Percentiles rank a stretch among this genome's conserved stretches.
These are phyloP conservation scores for Lathyrus sativus DNA, from an alignment of 306 rosid genomes.

Conservation along the genomic window DNA sequence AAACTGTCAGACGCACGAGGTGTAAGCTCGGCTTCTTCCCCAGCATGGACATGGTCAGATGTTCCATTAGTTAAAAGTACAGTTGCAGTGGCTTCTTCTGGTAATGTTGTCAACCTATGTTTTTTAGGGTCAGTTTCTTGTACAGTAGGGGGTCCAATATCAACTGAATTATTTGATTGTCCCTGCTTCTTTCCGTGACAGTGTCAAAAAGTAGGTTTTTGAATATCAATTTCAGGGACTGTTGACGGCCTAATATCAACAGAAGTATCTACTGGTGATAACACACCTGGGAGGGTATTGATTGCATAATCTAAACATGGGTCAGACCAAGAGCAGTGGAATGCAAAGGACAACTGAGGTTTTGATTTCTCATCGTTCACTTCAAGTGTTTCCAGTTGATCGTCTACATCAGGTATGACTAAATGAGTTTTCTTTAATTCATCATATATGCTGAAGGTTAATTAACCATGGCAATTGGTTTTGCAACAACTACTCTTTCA, in stretches of 20 bases:
- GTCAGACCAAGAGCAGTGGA: conserved; percentile 80
- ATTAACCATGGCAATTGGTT: too few species aligned
- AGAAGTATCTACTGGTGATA: conserved; percentile 62
- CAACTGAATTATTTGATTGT: conserved; percentile 20
- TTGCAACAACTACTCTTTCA: too few species aligned
- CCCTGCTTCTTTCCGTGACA: conserved; percentile 15
- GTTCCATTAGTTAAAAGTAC: too few species aligned
- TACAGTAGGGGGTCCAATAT: too few species aligned
- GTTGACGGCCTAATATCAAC: too few species aligned
- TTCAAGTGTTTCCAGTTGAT: conserved; percentile 41
- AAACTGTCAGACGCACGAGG: conserved; percentile 41
- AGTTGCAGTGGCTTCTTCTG: too few species aligned
- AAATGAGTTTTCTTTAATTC: conserved; percentile 42
- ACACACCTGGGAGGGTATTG: conserved; percentile 69
- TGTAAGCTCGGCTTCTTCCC: conserved; percentile 31
- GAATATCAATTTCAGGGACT: conserved; percentile 40
- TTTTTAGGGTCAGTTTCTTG: too few species aligned
- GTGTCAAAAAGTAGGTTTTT: conserved; percentile 32
- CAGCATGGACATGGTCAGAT: conserved; percentile 32
- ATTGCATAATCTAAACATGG: conserved; percentile 81
- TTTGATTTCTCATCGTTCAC: conserved; percentile 49
- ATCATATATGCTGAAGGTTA: too few species aligned
- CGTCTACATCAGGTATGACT: conserved; percentile 28
- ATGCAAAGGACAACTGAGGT: conserved; percentile 60
- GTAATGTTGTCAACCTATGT: too few species aligned